These are phyloP conservation scores for Trichosanthes cucumerina DNA, from an alignment of 306 rosid species.

Conservation along the genomic window DNA sequence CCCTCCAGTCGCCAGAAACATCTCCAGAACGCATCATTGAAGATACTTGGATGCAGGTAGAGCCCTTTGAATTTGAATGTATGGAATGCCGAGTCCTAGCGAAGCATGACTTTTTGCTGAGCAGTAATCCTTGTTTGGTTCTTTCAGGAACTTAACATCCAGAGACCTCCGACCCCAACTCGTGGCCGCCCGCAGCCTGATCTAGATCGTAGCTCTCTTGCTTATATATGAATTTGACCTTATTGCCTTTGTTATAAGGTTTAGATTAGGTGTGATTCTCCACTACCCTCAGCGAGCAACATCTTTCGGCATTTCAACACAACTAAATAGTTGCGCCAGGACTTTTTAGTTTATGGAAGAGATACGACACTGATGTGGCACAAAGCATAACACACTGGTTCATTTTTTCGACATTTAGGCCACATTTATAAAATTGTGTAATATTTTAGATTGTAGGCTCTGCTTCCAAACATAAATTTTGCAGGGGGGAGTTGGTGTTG, in stretches of 20 bases:
- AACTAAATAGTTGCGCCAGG: background rate
- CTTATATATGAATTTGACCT: slow-evolving; percentile 58
- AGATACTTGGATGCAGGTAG: slow-evolving; percentile 95
- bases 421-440: slow-evolving; percentile 1
- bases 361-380: background rate
- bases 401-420: background rate
- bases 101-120: background rate
- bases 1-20: slow-evolving; percentile 92
- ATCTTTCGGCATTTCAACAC: background rate
- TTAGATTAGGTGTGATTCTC: background rate
- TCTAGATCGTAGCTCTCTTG: slow-evolving; percentile 90
- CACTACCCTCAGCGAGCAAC: background rate
- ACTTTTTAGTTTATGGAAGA: background rate
- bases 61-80: background rate
- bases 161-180: slow-evolving; percentile 98
- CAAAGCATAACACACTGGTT: background rate
- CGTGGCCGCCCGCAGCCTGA: slow-evolving; percentile 99
- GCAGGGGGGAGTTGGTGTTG: background rate
- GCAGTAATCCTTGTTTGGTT: background rate
- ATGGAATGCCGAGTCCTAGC: background rate
- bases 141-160: slow-evolving; percentile 81
- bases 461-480: background rate
- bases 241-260: background rate
- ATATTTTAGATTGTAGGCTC: background rate
- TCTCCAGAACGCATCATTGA: slow-evolving; percentile 87